Percentiles rank a stretch among this genome's conserved stretches.
Conservation (phyloP, 2,329 filamentous ascomycete genomes). For the Gyromitra esculenta region DNA sequence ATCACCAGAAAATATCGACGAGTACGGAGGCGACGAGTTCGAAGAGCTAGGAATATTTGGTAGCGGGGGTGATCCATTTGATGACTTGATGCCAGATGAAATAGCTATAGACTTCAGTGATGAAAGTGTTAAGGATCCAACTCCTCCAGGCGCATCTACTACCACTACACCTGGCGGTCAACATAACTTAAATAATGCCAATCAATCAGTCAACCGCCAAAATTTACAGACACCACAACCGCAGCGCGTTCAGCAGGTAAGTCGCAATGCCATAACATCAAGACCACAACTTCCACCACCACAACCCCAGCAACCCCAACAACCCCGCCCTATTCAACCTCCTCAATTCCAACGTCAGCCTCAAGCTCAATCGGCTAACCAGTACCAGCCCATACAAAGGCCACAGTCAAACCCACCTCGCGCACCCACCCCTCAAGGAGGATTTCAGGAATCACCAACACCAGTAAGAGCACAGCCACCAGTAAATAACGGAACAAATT, state of each 20-base stretch:
- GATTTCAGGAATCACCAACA: slow-evolving; percentile 37
- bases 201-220: slow-evolving; percentile 30
- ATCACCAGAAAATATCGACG: slow-evolving; percentile 46
- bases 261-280: slow-evolving; percentile 30
- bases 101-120: slow-evolving; percentile 45
- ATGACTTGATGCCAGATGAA: slow-evolving; percentile 54
- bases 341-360: slow-evolving; percentile 35
- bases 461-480: slow-evolving; percentile 32
- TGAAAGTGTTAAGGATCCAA: slow-evolving; percentile 34
- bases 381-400: slow-evolving; percentile 26
- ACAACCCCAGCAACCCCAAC: slow-evolving; percentile 30
- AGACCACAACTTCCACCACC: slow-evolving; percentile 25
- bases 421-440: slow-evolving; percentile 40
- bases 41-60: slow-evolving; percentile 55
- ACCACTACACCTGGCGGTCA: slow-evolving; percentile 14
- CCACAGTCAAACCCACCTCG: slow-evolving; percentile 33
- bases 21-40: slow-evolving; percentile 55
- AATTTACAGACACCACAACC: slow-evolving; percentile 42
- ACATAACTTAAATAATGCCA: slow-evolving; percentile 8
- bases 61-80: slow-evolving; percentile 42
- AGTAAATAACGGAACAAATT: slow-evolving; percentile 27
- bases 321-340: slow-evolving; percentile 35
- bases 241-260: slow-evolving; percentile 43
- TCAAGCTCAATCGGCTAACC: slow-evolving; percentile 37
- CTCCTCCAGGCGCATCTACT: slow-evolving; percentile 19